A percentile compares a stretch with the other conserved stretches of the same genome.
These are phyloP conservation scores for Teratosphaeria viscida DNA, from an alignment of 2,329 filamentous ascomycete species.

Conservation along the genomic window DNA sequence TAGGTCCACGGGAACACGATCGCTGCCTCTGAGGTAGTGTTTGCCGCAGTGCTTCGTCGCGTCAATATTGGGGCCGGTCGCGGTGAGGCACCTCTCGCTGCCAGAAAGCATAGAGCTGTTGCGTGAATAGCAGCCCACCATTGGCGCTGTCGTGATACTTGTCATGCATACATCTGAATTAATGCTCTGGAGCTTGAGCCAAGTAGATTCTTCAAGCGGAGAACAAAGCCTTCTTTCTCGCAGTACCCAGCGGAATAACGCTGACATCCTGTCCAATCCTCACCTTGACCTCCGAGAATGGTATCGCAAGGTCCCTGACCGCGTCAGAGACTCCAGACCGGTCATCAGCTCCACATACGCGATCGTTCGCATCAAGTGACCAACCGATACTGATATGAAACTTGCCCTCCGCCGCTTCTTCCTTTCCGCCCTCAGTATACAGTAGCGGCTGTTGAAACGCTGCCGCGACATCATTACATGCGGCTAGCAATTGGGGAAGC, in stretches of 20 bases:
- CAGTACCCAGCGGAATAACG: slow-evolving; percentile 1
- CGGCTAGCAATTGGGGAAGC: slow-evolving; percentile 45
- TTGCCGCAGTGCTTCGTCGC: too few relatives aligned
- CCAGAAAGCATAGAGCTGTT: not conserved
- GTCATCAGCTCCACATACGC: slow-evolving; percentile 12
- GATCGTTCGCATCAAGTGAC: slow-evolving; percentile 44
- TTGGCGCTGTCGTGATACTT: not conserved
- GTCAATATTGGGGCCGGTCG: not conserved
- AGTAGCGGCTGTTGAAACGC: slow-evolving; percentile 58
- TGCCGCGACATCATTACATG: slow-evolving; percentile 55
- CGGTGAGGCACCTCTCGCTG: not conserved
- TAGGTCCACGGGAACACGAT: not conserved
- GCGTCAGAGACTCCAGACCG: not conserved
- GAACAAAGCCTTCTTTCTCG: not conserved
- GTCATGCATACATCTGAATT: not conserved
- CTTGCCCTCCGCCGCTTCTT: slow-evolving; percentile 2
- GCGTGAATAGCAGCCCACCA: not conserved
- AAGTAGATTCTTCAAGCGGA: not conserved
- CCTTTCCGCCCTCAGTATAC: slow-evolving; percentile 40
- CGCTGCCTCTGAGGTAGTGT: not conserved
- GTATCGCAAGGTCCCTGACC: slow-evolving; percentile 8
- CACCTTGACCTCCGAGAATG: slow-evolving; percentile 36
- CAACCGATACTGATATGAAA: slow-evolving; percentile 91
- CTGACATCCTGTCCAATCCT: slow-evolving; percentile 34
- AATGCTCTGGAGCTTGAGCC: not conserved